Evolutionary conservation across 306 rosid species (phyloP), one percentile per base, ranked within the genome.

Genomic region (Rosa lucieae): DNA sequence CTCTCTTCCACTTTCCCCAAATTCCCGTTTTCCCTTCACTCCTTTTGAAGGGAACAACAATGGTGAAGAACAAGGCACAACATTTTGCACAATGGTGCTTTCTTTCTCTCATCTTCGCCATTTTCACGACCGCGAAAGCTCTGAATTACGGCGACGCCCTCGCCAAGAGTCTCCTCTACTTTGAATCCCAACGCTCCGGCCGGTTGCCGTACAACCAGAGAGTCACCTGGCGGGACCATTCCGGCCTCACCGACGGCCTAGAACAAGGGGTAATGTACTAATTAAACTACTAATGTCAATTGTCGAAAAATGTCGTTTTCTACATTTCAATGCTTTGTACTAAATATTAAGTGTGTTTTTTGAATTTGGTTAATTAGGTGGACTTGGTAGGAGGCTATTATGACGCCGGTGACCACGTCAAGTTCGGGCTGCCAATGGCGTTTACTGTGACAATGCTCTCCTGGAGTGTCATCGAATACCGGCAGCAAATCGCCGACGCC

Each of bases 391-490:
- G 99, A 86, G 99, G 99, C 58, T 95, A 95, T 49, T 92, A 95
- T 73, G 99, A 95, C 76, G 99, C 99, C 13, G 99, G 99, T 10
- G 99, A 95, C 83, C 97, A 95, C n/a, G 99, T 95, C 20, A 95
- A 95, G 80, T 94, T 94, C 72, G 97, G 99, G 13, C 86, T 94
- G 3, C 99, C 99, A 59, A 94, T 94, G 99, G 99, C 97, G 29
- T 95, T 95, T 84, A 95, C 99, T 2, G 90, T 95, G 58, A 95
- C 99, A 46, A 92, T 95, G 98, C 97, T 95, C 15, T 91, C 97
- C 29, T 95, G 99, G 99, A 61, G 97, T 73, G 97, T 87, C 79
- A 82, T 89, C 20, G 99, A 95, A 71, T 89, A 81, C 86, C 62
- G 89, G 74, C 82, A 81, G 72, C 84, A 95, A 67, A 91, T 95